Percentiles rank a stretch among this genome's conserved stretches.
These are phyloP conservation scores for Cenchrus fungigraminus DNA, from an alignment of 176 grass and related monocot genomes.

Conservation along the genomic window DNA sequence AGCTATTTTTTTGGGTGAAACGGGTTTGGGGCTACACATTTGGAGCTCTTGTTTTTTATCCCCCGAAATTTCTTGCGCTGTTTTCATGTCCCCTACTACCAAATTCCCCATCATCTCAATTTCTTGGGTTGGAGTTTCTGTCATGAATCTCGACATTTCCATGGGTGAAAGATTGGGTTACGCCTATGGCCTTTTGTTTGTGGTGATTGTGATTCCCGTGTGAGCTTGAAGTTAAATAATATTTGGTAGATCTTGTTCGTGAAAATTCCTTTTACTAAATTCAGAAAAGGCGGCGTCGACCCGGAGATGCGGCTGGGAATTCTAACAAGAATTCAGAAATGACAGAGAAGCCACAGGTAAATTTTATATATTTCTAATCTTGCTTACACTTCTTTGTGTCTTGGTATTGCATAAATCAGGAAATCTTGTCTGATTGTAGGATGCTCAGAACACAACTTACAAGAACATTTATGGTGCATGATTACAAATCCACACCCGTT, in stretches of 20 bases:
- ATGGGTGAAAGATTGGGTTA: neutral
- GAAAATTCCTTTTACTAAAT: neutral
- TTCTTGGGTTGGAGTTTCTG: conserved; percentile 25
- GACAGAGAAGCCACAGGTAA: too few species aligned
- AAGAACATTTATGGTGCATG: too few species aligned
- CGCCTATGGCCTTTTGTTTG: neutral
- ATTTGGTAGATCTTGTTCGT: neutral
- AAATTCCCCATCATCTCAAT: neutral
- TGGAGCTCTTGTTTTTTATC: neutral
- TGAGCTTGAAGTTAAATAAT: neutral
- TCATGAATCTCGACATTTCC: conserved; percentile 29
- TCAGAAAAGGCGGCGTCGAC: too few species aligned
- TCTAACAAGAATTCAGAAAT: too few species aligned
- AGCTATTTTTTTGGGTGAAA: neutral
- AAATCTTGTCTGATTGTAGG: too few species aligned
- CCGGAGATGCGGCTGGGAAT: too few species aligned
- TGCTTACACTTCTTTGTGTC: too few species aligned
- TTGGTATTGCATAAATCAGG: too few species aligned
- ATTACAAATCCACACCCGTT: too few species aligned
- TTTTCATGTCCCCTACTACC: conserved; percentile 9
- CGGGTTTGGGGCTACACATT: neutral
- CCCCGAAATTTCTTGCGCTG: neutral
- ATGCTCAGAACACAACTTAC: too few species aligned
- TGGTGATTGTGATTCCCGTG: neutral
- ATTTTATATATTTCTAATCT: too few species aligned